These are phyloP conservation scores for Trametes polyzona DNA, from an alignment of 1,284 basidiomycete species.

Conservation along the genomic window DNA sequence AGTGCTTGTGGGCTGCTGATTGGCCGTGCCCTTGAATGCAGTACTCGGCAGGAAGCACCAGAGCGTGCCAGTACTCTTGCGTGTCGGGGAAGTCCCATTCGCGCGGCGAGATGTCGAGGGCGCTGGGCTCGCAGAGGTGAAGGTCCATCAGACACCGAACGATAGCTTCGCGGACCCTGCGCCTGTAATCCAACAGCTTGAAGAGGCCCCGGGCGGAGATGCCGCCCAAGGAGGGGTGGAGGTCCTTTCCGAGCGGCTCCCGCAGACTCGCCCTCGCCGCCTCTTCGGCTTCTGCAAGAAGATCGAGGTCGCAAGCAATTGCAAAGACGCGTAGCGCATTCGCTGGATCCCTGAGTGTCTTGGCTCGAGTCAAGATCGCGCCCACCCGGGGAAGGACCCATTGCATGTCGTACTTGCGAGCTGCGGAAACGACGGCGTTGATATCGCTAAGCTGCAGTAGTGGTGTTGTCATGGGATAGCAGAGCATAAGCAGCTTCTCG, in stretches of 20 bases:
- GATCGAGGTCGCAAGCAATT: slow-evolving; percentile 28
- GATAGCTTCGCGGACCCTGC: background rate
- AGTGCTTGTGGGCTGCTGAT: too few species aligned
- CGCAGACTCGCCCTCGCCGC: background rate
- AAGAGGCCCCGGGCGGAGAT: background rate
- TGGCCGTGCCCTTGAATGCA: background rate
- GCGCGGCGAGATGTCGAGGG: background rate
- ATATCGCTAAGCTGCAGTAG: background rate
- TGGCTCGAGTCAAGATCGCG: slow-evolving; percentile 16
- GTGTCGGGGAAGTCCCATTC: background rate
- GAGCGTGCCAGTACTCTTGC: background rate
- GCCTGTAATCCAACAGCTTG: background rate
- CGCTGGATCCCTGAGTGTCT: slow-evolving; percentile 31
- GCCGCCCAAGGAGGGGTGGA: background rate
- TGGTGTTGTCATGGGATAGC: slow-evolving; percentile 23
- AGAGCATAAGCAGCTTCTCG: slow-evolving; percentile 25
- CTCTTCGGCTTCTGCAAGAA: background rate
- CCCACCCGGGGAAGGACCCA: background rate
- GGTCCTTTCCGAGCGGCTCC: background rate
- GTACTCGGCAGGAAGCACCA: background rate
- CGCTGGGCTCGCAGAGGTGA: too few species aligned
- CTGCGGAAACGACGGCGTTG: slow-evolving; percentile 22
- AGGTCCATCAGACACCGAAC: background rate
- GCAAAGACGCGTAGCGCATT: slow-evolving; percentile 37
- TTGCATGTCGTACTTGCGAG: slow-evolving; percentile 43